A percentile compares a stretch with the other conserved stretches of the same genome.
Evolutionary conservation across 441 rosid genomes (phyloP).

Genomic region (Mallotus japonicus): DNA sequence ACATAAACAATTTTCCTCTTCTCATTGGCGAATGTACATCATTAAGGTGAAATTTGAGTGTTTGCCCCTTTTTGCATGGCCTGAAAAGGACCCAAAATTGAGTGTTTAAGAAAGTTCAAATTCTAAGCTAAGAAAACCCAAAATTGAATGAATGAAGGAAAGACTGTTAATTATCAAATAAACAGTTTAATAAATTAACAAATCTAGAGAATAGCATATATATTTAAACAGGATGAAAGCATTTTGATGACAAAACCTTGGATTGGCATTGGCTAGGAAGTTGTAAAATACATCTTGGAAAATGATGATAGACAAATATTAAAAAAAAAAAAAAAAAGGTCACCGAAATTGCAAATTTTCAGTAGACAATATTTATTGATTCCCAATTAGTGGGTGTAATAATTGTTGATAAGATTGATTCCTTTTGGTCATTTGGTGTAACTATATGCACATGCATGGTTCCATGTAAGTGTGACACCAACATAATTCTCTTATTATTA

Average conservation of each 20-base stretch:
- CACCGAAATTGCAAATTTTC: slow-evolving; percentile 12
- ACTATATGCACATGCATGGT: slow-evolving; percentile 65
- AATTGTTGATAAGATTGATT: slow-evolving; percentile 35
- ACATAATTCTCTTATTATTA: slow-evolving; percentile 7
- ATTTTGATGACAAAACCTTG: background rate
- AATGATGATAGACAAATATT: too few relatives aligned
- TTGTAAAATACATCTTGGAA: slow-evolving; percentile 27
- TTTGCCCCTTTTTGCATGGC: too few relatives aligned
- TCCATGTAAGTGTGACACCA: slow-evolving; percentile 34
- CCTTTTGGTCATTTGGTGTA: slow-evolving; percentile 37
- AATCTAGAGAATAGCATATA: background rate
- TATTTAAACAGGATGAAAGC: background rate
- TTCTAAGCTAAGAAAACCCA: too few relatives aligned
- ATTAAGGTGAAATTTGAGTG: too few relatives aligned
- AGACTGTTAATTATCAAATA: too few relatives aligned
- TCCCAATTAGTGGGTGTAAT: slow-evolving; percentile 36
- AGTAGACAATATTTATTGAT: slow-evolving; percentile 25
- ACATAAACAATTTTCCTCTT: too few relatives aligned
- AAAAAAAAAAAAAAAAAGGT: background rate
- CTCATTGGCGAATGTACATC: too few relatives aligned
- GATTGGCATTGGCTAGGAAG: slow-evolving; percentile 27
- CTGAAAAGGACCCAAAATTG: too few relatives aligned
- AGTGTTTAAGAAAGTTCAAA: too few relatives aligned
- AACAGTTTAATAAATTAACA: too few relatives aligned
- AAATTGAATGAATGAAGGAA: too few relatives aligned